phyloP scores from a whole-genome alignment of 345 rosid species.

The Euphorbia tirucalli region DNA sequence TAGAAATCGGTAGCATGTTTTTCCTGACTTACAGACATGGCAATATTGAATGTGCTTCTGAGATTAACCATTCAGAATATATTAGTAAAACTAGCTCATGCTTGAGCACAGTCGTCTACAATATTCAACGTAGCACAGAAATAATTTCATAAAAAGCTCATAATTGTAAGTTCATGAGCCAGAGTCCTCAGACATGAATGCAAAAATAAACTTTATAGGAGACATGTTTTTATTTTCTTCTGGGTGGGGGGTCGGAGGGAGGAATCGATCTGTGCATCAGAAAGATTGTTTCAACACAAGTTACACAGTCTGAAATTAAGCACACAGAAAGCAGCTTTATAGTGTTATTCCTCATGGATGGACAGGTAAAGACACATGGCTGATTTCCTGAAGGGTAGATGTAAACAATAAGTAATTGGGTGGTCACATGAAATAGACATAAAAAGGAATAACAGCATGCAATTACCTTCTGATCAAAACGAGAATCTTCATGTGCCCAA shows the following conservation, averaged over 20 bases:
- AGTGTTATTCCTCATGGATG: too few relatives aligned
- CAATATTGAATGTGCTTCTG: constrained; percentile 66
- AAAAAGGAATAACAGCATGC: background rate
- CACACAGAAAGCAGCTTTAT: background rate
- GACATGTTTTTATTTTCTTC: too few relatives aligned
- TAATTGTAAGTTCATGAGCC: too few relatives aligned
- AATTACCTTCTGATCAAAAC: constrained; percentile 70
- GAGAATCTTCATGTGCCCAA: constrained; percentile 62
- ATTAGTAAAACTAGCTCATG: constrained; percentile 15
- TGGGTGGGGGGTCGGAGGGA: too few relatives aligned
- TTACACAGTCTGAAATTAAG: background rate
- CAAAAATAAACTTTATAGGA: background rate
- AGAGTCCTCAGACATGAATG: too few relatives aligned
- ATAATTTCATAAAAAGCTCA: too few relatives aligned
- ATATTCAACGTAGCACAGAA: background rate
- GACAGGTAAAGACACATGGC: background rate
- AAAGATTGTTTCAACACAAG: background rate
- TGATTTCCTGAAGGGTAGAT: constrained; percentile 2
- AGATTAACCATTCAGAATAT: constrained; percentile 10
- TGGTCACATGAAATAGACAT: background rate
- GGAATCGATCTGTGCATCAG: too few relatives aligned
- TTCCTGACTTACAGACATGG: constrained; percentile 53
- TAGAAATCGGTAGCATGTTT: constrained; percentile 48
- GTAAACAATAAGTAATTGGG: constrained; percentile 2
- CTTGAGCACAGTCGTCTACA: background rate